These are phyloP conservation scores for Chaetomium fimeti DNA, from an alignment of 495 filamentous ascomycete genomes.

Conservation along the genomic window DNA sequence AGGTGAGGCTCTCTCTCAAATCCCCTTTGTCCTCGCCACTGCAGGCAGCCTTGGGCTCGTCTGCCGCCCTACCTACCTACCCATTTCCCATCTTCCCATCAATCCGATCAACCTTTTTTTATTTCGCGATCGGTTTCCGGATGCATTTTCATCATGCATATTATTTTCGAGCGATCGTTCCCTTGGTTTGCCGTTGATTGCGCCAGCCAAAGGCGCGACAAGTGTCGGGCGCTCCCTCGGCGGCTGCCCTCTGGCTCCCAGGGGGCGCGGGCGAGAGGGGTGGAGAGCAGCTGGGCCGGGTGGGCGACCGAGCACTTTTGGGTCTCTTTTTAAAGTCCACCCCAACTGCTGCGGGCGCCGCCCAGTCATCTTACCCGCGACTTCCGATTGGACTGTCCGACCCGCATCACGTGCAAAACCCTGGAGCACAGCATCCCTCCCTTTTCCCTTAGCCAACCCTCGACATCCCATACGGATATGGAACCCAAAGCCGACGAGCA, in stretches of 20 bases:
- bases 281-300: slow-evolving; percentile 44
- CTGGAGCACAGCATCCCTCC: slow-evolving; percentile 1
- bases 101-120: background rate
- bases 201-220: slow-evolving; percentile 20
- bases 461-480: background rate
- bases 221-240: slow-evolving; percentile 22
- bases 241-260: slow-evolving; percentile 17
- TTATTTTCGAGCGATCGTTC: background rate
- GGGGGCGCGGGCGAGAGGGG: slow-evolving; percentile 29
- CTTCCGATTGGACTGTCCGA: slow-evolving; percentile 32
- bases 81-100: background rate
- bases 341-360: slow-evolving; percentile 22
- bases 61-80: background rate
- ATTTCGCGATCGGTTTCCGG: slow-evolving; percentile 4
- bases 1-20: slow-evolving; percentile 55
- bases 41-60: background rate
- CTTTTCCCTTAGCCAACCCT: slow-evolving; percentile 10
- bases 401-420: slow-evolving; percentile 33
- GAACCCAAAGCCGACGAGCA: background rate
- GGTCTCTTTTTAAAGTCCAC: slow-evolving; percentile 46
- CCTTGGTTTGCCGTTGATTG: slow-evolving; percentile 1
- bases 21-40: slow-evolving; percentile 26
- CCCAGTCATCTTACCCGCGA: slow-evolving; percentile 24
- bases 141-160: background rate
- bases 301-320: slow-evolving; percentile 57